These are phyloP conservation scores for Leccinum fallax DNA, from an alignment of 1,284 basidiomycete species.

Conservation along the genomic window DNA sequence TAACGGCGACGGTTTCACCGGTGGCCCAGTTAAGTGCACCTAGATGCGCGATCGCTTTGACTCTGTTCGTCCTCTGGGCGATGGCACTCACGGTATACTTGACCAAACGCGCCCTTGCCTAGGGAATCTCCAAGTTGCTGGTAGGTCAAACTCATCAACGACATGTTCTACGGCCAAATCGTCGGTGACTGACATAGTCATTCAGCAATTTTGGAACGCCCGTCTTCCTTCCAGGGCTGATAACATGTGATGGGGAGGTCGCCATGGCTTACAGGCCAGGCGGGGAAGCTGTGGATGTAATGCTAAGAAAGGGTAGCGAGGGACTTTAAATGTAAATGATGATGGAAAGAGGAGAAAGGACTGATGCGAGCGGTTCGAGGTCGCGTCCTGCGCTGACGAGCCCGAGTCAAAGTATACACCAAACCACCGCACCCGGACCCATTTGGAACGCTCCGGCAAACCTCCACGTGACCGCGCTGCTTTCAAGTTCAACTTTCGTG, in stretches of 20 bases:
- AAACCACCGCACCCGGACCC: slow-evolving; percentile 24
- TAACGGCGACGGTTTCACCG: slow-evolving; percentile 94
- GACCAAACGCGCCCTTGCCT: slow-evolving; percentile 93
- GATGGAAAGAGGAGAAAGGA: slow-evolving; percentile 18
- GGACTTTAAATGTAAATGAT: slow-evolving; percentile 17
- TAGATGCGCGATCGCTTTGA: slow-evolving; percentile 32
- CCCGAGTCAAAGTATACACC: slow-evolving; percentile 24
- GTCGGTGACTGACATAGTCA: slow-evolving; percentile 52
- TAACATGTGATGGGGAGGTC: slow-evolving; percentile 44
- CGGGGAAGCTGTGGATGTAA: neutral
- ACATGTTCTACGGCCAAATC: slow-evolving; percentile 5
- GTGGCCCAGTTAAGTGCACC: slow-evolving; percentile 96
- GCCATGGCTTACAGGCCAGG: slow-evolving; percentile 38
- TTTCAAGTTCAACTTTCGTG: neutral
- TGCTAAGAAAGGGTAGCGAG: neutral
- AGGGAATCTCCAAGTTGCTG: slow-evolving; percentile 94
- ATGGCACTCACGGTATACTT: slow-evolving; percentile 81
- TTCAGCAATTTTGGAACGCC: slow-evolving; percentile 54
- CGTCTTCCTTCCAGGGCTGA: slow-evolving; percentile 36
- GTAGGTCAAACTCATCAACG: slow-evolving; percentile 11
- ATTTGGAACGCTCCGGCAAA: slow-evolving; percentile 35
- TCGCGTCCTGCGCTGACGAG: slow-evolving; percentile 45
- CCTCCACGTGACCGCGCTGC: slow-evolving; percentile 26
- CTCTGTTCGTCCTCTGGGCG: neutral
- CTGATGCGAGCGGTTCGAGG: slow-evolving; percentile 22